Evolutionary conservation across 495 filamentous ascomycete genomes (phyloP).

Genomic region (Lindgomyces ingoldianus): DNA sequence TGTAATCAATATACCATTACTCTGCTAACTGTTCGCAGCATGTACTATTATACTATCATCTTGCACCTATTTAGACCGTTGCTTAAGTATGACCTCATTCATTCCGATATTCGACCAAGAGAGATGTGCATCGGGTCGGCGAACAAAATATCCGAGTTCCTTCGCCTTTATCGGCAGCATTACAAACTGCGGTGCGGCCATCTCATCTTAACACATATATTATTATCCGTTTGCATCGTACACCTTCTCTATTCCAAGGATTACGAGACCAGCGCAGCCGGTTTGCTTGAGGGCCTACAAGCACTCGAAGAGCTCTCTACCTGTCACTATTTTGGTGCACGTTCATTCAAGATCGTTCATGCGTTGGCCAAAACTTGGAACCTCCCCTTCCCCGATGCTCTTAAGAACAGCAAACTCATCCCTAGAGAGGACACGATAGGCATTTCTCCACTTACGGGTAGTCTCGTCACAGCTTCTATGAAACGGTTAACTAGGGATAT

Average conservation of each 20-base stretch:
- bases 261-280: constrained; percentile 10
- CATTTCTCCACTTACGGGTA: constrained; percentile 8
- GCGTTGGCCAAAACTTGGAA: constrained; percentile 60
- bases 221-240: constrained; percentile 59
- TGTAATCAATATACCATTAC: neutral
- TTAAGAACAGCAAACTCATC: constrained; percentile 17
- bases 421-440: neutral
- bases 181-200: constrained; percentile 61
- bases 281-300: constrained; percentile 43
- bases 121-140: constrained; percentile 64
- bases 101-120: constrained; percentile 60
- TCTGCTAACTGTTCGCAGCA: constrained; percentile 49
- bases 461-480: neutral
- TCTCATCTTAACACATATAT: constrained; percentile 61
- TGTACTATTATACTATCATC: constrained; percentile 66
- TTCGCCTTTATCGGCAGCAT: constrained; percentile 59
- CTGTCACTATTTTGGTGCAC: constrained; percentile 61
- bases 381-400: constrained; percentile 45
- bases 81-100: constrained; percentile 60
- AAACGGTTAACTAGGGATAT: neutral
- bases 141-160: constrained; percentile 59
- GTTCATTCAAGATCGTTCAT: constrained; percentile 59
- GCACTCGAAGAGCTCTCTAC: constrained; percentile 59
- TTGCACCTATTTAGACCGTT: constrained; percentile 66
- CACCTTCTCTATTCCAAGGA: constrained; percentile 51